Base-by-base conservation (phyloP, 768 basidiomycete species). In the Rhizopogon sp. region DNA sequence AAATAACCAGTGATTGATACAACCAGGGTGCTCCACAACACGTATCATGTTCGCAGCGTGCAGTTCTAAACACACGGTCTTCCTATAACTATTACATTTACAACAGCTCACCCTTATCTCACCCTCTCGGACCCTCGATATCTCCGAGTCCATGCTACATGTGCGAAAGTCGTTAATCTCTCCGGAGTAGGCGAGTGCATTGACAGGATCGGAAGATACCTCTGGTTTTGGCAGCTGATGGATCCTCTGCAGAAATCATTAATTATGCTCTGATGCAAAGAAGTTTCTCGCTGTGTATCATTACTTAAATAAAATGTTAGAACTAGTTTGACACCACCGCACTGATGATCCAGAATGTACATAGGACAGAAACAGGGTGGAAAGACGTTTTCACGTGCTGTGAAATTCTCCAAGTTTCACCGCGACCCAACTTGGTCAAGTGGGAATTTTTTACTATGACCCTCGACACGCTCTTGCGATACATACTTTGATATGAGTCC, bases 61-160 rank as follows among this genome's bases (percentile, higher is more conserved):
- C 5, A 14, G 5, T 7, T 2, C 11, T 3, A 11, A 0, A n/a
- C 13, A 28, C 29, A 7, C 8, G 17, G 25, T 45, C 14, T 37
- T 37, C 35, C 35, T 5, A 5, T 2, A 9, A 47, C 53, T 2
- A 67, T 70, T 31, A 65, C 61, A 39, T 75, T 74, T 50, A 66
- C 58, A 25, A 66, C 65, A 6, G 44, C 66, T 3, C 60, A 71
- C 55, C 60, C 59, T 1, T 59, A 53, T 29, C 52, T 62, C 42
- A 68, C 71, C 1, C 46, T 74, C 44, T 74, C 76, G 29, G 64
- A 62, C 39, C 60, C 64, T 16, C 46, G 39, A 11, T 71, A 72
- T 54, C 66, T 76, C 28, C 57, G 58, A 6, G 61, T 77, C 43
- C 76, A 76, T 52, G 74, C 74, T n/a, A 66, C 70, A 22, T 76